A percentile compares a stretch with the other conserved stretches of the same genome.
phyloP scores from a whole-genome alignment of 1,139 yeast genomes.

The Saccharomycopsis crataegensis region DNA sequence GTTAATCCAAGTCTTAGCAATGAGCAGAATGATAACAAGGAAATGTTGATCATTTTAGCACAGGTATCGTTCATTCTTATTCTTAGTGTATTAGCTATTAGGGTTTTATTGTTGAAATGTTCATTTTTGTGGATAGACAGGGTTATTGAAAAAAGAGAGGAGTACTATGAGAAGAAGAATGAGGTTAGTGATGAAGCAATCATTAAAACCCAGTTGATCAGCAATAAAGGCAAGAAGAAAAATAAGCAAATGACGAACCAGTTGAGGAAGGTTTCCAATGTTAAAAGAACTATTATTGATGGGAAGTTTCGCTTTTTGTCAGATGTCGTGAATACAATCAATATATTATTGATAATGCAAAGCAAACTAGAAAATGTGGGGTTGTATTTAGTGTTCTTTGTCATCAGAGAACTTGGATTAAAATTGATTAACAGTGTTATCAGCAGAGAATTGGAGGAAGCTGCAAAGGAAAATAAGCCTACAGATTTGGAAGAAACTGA shows the following conservation, averaged over 20 bases:
- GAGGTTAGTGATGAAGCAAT: neutral
- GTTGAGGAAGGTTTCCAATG: slow-evolving; percentile 21
- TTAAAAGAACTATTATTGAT: slow-evolving; percentile 14
- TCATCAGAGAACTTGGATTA: slow-evolving; percentile 29
- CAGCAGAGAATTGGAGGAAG: slow-evolving; percentile 5
- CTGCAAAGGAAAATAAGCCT: neutral
- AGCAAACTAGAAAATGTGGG: slow-evolving; percentile 66
- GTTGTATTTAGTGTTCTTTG: slow-evolving; percentile 46
- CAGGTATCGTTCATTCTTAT: slow-evolving; percentile 23
- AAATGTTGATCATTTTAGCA: slow-evolving; percentile 12
- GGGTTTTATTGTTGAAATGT: slow-evolving; percentile 25
- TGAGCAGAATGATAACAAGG: slow-evolving; percentile 4
- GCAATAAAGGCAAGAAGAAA: neutral
- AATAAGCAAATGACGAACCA: neutral
- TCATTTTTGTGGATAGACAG: slow-evolving; percentile 10
- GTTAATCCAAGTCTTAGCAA: neutral
- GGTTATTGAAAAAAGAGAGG: slow-evolving; percentile 4
- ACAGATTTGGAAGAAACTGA: neutral
- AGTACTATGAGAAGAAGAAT: slow-evolving; percentile 1
- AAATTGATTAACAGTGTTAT: slow-evolving; percentile 6
- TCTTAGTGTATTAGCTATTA: slow-evolving; percentile 23
- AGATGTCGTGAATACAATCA: slow-evolving; percentile 39
- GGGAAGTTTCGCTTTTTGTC: slow-evolving; percentile 29
- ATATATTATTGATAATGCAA: slow-evolving; percentile 61
- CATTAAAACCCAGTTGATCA: neutral